Base-by-base conservation (phyloP, 257 asterid genomes). In the Rauvolfia tetraphylla region DNA sequence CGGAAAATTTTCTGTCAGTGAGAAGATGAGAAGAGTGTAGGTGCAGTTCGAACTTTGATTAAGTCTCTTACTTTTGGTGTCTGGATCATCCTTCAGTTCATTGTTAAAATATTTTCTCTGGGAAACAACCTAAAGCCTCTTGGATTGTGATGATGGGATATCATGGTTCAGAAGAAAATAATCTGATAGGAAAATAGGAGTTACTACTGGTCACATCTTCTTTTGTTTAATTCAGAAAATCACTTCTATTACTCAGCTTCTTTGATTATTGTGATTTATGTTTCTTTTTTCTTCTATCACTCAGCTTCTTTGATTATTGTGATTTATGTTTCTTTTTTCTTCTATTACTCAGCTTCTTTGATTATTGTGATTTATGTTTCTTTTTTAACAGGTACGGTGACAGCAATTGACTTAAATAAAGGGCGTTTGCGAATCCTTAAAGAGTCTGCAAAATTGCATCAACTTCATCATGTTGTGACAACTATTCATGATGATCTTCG, bases 381-480 rank as follows among this genome's bases (percentile, higher is more conserved):
- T 77, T 74, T 72, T 74, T 71, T 80, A 48, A 48, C 88, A 94
- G 98, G 98, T 79, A 84, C 76, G 87, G 81, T 94, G 65, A 82
- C 84, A 79, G 97, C 97, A 31, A 84, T 94, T 70, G 98, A 92
- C 79, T 68, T 92, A 80, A 94, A 94, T 82, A 56, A 87, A 81
- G 97, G 98, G 76, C 90, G 98, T 36, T 68, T 94, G 86, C 86
- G 98, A 88, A 94, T 94, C 71, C 97, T 94, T 65, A 82, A 86
- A 85, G 96, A 94, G 89, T 86, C 98, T 71, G 98, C 98, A 68
- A 82, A 85, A 81, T 76, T 79, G 85, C 97, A 94, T 34, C 86
- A 84, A 75, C 90, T 90, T 70, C 72, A 79, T 72, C 84, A 85
- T 79, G 86, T 88, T 67, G 81, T 94, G 83, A 89, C 87, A 66